A percentile compares a stretch with the other conserved stretches of the same genome.
phyloP scores from a whole-genome alignment of 129 eudicot genomes.

The Helianthus tuberosus region DNA sequence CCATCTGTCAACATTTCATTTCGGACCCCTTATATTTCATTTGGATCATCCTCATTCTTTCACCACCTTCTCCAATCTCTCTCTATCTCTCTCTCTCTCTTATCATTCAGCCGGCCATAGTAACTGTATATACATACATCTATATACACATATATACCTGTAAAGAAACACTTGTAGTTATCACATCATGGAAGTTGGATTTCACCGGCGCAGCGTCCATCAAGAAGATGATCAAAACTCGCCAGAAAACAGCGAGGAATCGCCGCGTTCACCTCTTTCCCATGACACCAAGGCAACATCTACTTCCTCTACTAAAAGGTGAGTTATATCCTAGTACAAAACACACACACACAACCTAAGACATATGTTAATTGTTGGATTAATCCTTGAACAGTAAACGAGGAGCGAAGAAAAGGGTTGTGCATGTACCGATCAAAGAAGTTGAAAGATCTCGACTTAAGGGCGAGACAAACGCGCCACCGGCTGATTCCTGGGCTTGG shows the following conservation, averaged over 20 bases:
- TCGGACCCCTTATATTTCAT: slow-evolving; percentile 45
- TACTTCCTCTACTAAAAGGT: slow-evolving; percentile 80
- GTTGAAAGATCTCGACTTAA: slow-evolving; percentile 68
- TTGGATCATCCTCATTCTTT: slow-evolving; percentile 41
- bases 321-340: slow-evolving; percentile 11
- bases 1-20: slow-evolving; percentile 59
- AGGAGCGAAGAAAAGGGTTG: slow-evolving; percentile 67
- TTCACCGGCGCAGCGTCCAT: slow-evolving; percentile 18
- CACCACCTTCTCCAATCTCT: slow-evolving; percentile 37
- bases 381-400: slow-evolving; percentile 41
- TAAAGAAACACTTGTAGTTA: neutral
- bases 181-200: slow-evolving; percentile 49
- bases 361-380: slow-evolving; percentile 14
- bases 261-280: slow-evolving; percentile 47
- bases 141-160: neutral
- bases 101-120: slow-evolving; percentile 20
- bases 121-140: slow-evolving; percentile 11
- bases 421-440: slow-evolving; percentile 76
- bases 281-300: slow-evolving; percentile 57
- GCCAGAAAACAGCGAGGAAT: slow-evolving; percentile 64
- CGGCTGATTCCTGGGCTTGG: slow-evolving; percentile 99
- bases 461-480: slow-evolving; percentile 76
- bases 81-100: slow-evolving; percentile 31
- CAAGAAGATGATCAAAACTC: slow-evolving; percentile 48
- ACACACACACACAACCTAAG: neutral